Evolutionary conservation across 139 green algal genomes (phyloP).

Genomic region (Deuterostichococcus epilithicus): DNA sequence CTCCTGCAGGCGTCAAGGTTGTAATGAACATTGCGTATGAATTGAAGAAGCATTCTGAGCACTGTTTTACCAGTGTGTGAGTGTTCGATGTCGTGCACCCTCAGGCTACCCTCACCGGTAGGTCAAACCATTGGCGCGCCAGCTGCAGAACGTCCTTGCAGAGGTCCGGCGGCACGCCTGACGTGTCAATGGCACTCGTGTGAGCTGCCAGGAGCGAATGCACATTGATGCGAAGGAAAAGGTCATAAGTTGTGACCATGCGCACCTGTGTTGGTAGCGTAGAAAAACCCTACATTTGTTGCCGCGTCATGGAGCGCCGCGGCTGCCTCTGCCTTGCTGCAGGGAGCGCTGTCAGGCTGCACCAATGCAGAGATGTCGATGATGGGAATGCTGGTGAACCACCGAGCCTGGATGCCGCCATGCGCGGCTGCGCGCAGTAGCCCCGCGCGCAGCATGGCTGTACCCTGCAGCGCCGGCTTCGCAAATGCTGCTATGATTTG

Average conservation of each 20-base stretch:
- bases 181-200: neutral
- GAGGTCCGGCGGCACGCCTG: slow-evolving; percentile 30
- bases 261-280: slow-evolving; percentile 34
- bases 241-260: neutral
- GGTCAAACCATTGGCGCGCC: slow-evolving; percentile 38
- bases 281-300: slow-evolving; percentile 55
- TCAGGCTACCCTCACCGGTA: slow-evolving; percentile 32
- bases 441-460: neutral
- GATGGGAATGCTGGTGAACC: slow-evolving; percentile 11
- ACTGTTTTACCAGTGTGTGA: neutral
- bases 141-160: slow-evolving; percentile 24
- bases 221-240: neutral
- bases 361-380: slow-evolving; percentile 3
- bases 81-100: neutral
- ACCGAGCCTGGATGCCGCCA: neutral
- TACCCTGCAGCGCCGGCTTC: too few species aligned
- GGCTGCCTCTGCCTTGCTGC: slow-evolving; percentile 4
- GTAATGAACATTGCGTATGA: neutral
- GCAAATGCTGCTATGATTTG: too few species aligned
- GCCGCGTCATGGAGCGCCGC: slow-evolving; percentile 33
- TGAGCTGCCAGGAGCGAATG: neutral
- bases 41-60: neutral
- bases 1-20: slow-evolving; percentile 14
- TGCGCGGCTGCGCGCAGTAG: too few species aligned
- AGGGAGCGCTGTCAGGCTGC: neutral